Conservation (phyloP, 805 yeast genomes). For the Isabelozyma pseudorhagii region DNA sequence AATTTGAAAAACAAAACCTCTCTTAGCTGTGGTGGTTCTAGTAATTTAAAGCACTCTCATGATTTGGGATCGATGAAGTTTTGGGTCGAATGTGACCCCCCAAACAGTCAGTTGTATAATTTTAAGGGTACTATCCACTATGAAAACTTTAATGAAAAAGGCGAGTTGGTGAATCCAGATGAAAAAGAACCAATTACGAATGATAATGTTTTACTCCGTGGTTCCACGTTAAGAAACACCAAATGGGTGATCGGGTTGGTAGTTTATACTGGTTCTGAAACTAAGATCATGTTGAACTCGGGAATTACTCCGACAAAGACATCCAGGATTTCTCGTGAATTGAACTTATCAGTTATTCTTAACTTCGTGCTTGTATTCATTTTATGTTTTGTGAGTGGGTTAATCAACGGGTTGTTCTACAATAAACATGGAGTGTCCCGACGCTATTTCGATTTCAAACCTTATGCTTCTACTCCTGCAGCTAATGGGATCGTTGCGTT, state of each 20-base stretch:
- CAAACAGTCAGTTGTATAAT: conserved; percentile 60
- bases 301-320: conserved; percentile 76
- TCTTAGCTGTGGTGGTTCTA: conserved; percentile 48
- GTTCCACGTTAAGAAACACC: conserved; percentile 70
- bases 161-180: conserved; percentile 27
- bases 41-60: conserved; percentile 46
- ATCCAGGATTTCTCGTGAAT: conserved; percentile 60
- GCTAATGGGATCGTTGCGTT: conserved; percentile 65
- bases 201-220: conserved; percentile 67
- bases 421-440: conserved; percentile 42
- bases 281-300: conserved; percentile 75
- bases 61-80: conserved; percentile 60
- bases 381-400: conserved; percentile 65
- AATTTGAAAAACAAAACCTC: conserved; percentile 61
- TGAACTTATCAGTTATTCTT: conserved; percentile 62
- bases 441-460: conserved; percentile 56
- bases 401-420: conserved; percentile 67
- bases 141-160: conserved; percentile 33
- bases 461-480: conserved; percentile 58
- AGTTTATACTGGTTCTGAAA: conserved; percentile 72
- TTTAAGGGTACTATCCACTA: conserved; percentile 67
- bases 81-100: conserved; percentile 68
- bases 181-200: conserved; percentile 57
- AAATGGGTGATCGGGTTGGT: conserved; percentile 74
- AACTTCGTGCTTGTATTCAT: conserved; percentile 62